Percentiles rank a stretch among this genome's conserved stretches.
Evolutionary conservation across 352 stramenopile genomes (phyloP).

Genomic region (Phytophthora cactorum): DNA sequence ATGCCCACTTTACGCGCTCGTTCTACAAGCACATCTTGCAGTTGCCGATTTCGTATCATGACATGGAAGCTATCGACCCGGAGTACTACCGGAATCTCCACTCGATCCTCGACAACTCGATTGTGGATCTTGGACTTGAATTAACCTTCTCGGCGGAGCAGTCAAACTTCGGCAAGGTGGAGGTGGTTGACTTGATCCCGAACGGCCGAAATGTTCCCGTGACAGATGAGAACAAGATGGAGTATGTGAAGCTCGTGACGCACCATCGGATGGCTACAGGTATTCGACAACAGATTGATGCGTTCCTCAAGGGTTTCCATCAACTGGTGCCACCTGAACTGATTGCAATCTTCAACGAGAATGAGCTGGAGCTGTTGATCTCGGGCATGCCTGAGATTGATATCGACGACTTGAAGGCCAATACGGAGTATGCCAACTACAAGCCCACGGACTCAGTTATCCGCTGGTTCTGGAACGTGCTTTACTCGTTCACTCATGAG

Average conservation of each 20-base stretch:
- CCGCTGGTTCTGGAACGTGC: conserved; percentile 94
- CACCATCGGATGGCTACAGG: conserved; percentile 99
- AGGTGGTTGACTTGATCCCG: conserved; percentile 91
- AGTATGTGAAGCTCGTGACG: conserved; percentile 95
- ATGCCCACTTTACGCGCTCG: conserved; percentile 98
- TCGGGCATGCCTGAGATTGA: conserved; percentile 95
- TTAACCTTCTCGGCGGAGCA: conserved; percentile 94
- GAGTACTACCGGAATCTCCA: conserved; percentile 95
- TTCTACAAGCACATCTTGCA: conserved; percentile 99
- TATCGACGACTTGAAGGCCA: conserved; percentile 93
- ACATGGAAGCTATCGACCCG: conserved; percentile 99
- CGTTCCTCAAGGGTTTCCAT: conserved; percentile 92
- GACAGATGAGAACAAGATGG: conserved; percentile 94
- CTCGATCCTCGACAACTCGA: conserved; percentile 90
- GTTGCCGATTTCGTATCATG: conserved; percentile 95
- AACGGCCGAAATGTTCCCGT: conserved; percentile 88
- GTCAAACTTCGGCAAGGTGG: conserved; percentile 90
- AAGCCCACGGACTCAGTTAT: conserved; percentile 91
- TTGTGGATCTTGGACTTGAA: conserved; percentile 87
- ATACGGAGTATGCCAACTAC: conserved; percentile 95
- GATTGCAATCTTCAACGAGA: conserved; percentile 95
- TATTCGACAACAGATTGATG: conserved; percentile 95
- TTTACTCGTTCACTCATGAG: conserved; percentile 92
- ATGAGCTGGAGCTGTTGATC: conserved; percentile 94
- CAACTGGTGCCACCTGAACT: conserved; percentile 90